Percentiles rank a stretch among this genome's conserved stretches.
These are phyloP conservation scores for Halophytophthora polymorphica DNA, from an alignment of 352 stramenopile genomes.

Conservation along the genomic window DNA sequence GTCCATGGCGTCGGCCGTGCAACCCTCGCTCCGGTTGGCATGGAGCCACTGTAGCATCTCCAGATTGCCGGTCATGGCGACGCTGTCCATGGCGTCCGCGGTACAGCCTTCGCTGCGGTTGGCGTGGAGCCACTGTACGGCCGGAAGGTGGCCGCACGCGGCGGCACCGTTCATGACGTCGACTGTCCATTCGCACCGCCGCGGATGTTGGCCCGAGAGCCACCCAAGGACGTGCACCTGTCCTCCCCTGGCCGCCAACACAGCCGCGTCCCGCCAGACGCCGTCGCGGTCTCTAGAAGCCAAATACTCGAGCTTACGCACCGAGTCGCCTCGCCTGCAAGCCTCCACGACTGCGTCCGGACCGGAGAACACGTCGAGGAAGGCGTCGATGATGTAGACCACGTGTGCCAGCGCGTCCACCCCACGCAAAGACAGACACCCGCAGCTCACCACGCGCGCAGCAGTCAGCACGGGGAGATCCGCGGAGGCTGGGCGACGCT, in stretches of 20 bases:
- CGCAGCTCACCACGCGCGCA: slow-evolving; percentile 4
- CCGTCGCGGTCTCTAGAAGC: slow-evolving; percentile 1
- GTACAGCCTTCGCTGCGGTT: slow-evolving; percentile 14
- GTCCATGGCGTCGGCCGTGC: slow-evolving; percentile 14
- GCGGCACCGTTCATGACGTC: slow-evolving; percentile 13
- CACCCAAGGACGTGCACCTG: slow-evolving; percentile 26
- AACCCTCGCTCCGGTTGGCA: slow-evolving; percentile 5
- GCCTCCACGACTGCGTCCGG: not conserved
- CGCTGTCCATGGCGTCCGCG: slow-evolving; percentile 11
- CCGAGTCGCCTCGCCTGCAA: slow-evolving; percentile 1
- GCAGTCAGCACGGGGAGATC: slow-evolving; percentile 5
- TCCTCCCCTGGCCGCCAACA: slow-evolving; percentile 15
- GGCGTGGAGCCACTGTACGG: slow-evolving; percentile 10
- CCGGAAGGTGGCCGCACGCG: slow-evolving; percentile 4
- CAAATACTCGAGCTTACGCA: slow-evolving; percentile 5
- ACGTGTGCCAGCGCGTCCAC: not conserved
- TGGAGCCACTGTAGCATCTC: slow-evolving; percentile 14
- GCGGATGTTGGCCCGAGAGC: slow-evolving; percentile 10
- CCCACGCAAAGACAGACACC: not conserved
- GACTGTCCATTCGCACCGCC: slow-evolving; percentile 3
- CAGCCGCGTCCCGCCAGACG: slow-evolving; percentile 3
- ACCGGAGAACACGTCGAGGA: slow-evolving; percentile 1
- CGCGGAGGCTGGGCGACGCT: not conserved
- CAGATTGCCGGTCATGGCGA: slow-evolving; percentile 8
- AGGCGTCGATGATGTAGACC: not conserved